phyloP scores from a whole-genome alignment of 176 grass and related monocot species.

The Avena atlantica region DNA sequence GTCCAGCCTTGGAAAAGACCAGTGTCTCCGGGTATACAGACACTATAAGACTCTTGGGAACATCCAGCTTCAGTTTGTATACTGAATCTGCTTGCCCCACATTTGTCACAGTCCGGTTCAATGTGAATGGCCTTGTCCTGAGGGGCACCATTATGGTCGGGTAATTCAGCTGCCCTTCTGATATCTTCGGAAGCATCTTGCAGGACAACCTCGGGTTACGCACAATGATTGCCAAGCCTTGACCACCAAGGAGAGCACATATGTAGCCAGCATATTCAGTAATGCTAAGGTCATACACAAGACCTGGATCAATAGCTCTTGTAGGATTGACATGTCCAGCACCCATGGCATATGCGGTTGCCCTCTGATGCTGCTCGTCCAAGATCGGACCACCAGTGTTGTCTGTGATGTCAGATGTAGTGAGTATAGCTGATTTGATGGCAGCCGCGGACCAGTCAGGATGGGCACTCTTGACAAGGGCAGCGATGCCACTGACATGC shows the following conservation, averaged over 20 bases:
- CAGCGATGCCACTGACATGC: neutral
- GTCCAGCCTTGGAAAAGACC: neutral
- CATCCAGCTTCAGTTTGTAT: conserved; percentile 9
- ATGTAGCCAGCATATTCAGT: conserved; percentile 21
- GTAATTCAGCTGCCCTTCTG: neutral
- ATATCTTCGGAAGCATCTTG: conserved; percentile 9
- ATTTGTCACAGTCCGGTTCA: conserved; percentile 21
- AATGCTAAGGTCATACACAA: conserved; percentile 22
- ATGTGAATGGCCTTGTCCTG: neutral
- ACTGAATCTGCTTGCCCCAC: neutral
- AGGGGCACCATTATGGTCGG: conserved; percentile 10
- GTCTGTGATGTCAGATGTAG: neutral
- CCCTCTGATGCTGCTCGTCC: conserved; percentile 21
- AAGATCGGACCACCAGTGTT: neutral
- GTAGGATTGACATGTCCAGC: conserved; percentile 21
- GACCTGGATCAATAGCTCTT: conserved; percentile 8
- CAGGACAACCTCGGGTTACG: neutral
- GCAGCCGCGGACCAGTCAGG: conserved; percentile 5
- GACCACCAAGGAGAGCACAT: conserved; percentile 20
- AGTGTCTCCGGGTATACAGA: neutral
- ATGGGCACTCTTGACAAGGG: conserved; percentile 11
- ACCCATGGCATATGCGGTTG: conserved; percentile 12
- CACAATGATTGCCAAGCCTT: conserved; percentile 1
- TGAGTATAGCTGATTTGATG: conserved; percentile 4
- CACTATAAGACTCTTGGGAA: neutral